Base-by-base conservation (phyloP, 306 rosid genomes). In the Cucurbita moschata region DNA sequence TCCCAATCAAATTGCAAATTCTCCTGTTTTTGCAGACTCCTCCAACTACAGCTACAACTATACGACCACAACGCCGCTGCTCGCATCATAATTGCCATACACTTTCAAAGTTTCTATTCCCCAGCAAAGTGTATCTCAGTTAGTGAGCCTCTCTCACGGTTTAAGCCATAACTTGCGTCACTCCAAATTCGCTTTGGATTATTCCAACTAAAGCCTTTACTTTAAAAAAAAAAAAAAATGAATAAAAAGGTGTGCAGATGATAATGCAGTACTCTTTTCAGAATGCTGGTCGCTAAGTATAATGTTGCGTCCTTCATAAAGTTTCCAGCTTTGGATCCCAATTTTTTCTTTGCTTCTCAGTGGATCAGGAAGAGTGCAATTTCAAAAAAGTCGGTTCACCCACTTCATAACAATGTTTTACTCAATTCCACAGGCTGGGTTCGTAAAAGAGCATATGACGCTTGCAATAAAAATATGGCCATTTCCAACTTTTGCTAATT, bases 321-420 rank as follows among this genome's bases (percentile, higher is more conserved):
- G 56, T 68, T 68, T 47, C 74, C 23, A n/a, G 38, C 74, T 8
- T 70, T 46, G 73, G 57, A 69, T 43, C 53, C 73, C 44, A 69
- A 13, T 43, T 65, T 65, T 65, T 15, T 50, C 10, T 65, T 65
- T 65, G 37, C 72, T 43, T 65, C 42, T 10, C 53, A 42, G 15
- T 62, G 68, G 68, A 62, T 62, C 47, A 62, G 15, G 38, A 37
- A 10, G 7, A 38, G 51, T 42, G 71, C 52, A 65, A n/a, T 39
- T 64, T 40, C 14, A 2, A 10, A 18, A 65, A 65, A 19, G 37
- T 66, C 46, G 65, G 72, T 66, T 66, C 18, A 11, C 15, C 72
- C 8, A 0, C 14, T 43, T 40, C 18, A 66, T 12, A 66, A 19
- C 37, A 67, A 67, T 5, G 55, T 67, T 23, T 23, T 13, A 47